Evolutionary conservation across 495 filamentous ascomycete genomes (phyloP).

Genomic region (Haplographium delicatum): DNA sequence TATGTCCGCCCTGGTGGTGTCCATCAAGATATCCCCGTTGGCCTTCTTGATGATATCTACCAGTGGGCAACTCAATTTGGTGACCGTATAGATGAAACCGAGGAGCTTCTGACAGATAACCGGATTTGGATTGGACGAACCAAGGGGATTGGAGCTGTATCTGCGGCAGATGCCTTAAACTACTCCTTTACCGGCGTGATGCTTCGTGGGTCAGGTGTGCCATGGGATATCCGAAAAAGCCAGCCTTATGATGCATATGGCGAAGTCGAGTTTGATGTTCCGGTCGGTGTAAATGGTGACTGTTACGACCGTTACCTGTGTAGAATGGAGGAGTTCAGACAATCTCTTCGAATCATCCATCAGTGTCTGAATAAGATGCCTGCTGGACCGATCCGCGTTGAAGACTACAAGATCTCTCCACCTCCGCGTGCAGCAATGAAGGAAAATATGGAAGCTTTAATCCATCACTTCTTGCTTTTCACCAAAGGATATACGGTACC

Average conservation of each 20-base stretch:
- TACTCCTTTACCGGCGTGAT: slow-evolving; percentile 96
- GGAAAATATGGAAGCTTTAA: slow-evolving; percentile 99
- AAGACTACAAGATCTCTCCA: slow-evolving; percentile 98
- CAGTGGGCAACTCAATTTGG: slow-evolving; percentile 99
- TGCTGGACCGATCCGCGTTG: slow-evolving; percentile 83
- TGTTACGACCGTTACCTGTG: slow-evolving; percentile 99
- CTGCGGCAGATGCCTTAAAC: slow-evolving; percentile 88
- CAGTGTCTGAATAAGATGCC: slow-evolving; percentile 99
- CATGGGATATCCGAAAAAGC: slow-evolving; percentile 95
- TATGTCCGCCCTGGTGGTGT: slow-evolving; percentile 98
- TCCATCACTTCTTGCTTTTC: slow-evolving; percentile 98
- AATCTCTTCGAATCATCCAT: slow-evolving; percentile 95
- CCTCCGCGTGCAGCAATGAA: slow-evolving; percentile 98
- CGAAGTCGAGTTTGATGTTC: slow-evolving; percentile 96
- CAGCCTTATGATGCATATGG: slow-evolving; percentile 97
- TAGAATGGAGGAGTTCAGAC: slow-evolving; percentile 99
- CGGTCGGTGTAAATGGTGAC: slow-evolving; percentile 93
- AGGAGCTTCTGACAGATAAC: slow-evolving; percentile 98
- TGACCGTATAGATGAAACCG: slow-evolving; percentile 98
- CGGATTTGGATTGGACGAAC: slow-evolving; percentile 97
- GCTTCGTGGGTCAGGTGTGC: slow-evolving; percentile 95
- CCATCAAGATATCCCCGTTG: slow-evolving; percentile 87
- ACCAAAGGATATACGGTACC: slow-evolving; percentile 97
- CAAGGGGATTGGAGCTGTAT: slow-evolving; percentile 85
- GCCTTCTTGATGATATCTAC: slow-evolving; percentile 98